Percentiles rank a stretch among this genome's conserved stretches.
Conservation (phyloP, 352 stramenopile species). For the Halophytophthora batemanensis region DNA sequence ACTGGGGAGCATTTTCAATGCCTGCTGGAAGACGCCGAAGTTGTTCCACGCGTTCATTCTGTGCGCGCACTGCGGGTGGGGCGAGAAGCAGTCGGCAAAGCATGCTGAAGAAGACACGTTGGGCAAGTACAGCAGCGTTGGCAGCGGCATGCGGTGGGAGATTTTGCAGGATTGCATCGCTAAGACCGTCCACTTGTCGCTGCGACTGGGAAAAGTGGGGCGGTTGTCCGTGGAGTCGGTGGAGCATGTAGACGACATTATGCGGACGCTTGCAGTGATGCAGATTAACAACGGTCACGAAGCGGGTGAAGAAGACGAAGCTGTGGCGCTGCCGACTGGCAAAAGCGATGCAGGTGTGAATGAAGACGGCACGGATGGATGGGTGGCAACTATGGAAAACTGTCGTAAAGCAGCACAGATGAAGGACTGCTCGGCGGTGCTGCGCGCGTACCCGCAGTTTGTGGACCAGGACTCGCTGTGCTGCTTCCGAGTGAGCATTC, state of each 20-base stretch:
- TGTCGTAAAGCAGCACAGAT: conserved; percentile 60
- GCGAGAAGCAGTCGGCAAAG: conserved; percentile 61
- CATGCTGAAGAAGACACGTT: conserved; percentile 70
- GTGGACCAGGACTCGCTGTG: conserved; percentile 50
- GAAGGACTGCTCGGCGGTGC: conserved; percentile 58
- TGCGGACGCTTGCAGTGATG: conserved; percentile 69
- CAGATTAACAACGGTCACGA: conserved; percentile 73
- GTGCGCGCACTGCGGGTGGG: conserved; percentile 61
- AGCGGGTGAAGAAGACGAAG: conserved; percentile 37
- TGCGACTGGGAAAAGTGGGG: conserved; percentile 60
- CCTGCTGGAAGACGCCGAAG: conserved; percentile 56
- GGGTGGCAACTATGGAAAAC: conserved; percentile 63
- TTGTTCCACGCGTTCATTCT: conserved; percentile 77
- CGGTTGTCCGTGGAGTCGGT: conserved; percentile 65
- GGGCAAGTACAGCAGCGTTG: conserved; percentile 56
- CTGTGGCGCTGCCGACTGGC: conserved; percentile 16
- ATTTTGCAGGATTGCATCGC: conserved; percentile 73
- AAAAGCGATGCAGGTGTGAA: conserved; percentile 10
- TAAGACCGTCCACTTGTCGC: conserved; percentile 70
- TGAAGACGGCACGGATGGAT: conserved; percentile 36
- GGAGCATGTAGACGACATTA: conserved; percentile 77
- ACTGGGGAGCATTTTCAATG: conserved; percentile 48
- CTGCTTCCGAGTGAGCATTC: conserved; percentile 59
- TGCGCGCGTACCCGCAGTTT: conserved; percentile 63
- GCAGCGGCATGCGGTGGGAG: conserved; percentile 59